phyloP scores from a whole-genome alignment of 305 asterid species.

The Striga hermonthica region DNA sequence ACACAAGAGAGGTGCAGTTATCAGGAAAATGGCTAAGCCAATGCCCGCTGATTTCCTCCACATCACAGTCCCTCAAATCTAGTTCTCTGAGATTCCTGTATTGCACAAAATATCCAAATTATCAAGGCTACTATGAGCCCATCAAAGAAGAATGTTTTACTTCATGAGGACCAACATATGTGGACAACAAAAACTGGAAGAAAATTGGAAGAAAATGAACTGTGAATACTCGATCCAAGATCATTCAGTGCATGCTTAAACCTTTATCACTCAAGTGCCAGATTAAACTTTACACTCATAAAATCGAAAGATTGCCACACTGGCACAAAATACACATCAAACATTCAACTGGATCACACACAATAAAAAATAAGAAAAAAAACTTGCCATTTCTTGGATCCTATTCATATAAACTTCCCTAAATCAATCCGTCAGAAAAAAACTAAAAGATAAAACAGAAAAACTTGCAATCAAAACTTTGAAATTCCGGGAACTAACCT shows the following conservation, averaged over 20 bases:
- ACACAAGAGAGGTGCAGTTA: slow-evolving; percentile 63
- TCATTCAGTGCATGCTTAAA: not conserved
- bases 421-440: not conserved
- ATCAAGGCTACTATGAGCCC: not conserved
- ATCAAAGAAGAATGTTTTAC: too few relatives aligned
- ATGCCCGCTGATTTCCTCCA: slow-evolving; percentile 76
- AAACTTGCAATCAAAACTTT: too few relatives aligned
- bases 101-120: slow-evolving; percentile 17
- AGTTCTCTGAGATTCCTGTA: slow-evolving; percentile 71
- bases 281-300: slow-evolving; percentile 7
- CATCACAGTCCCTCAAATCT: slow-evolving; percentile 78
- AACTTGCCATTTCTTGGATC: slow-evolving; percentile 23
- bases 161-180: too few relatives aligned
- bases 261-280: not conserved
- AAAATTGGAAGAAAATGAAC: not conserved
- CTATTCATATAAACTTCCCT: slow-evolving; percentile 5
- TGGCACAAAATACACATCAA: slow-evolving; percentile 1
- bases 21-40: slow-evolving; percentile 90
- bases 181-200: too few relatives aligned
- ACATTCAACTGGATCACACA: too few relatives aligned
- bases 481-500: slow-evolving; percentile 43
- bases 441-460: not conserved
- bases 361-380: too few relatives aligned
- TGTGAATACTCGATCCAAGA: not conserved
- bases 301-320: slow-evolving; percentile 9